Evolutionary conservation across 1,139 yeast species (phyloP).

Genomic region (Kodamaea alishanica): DNA sequence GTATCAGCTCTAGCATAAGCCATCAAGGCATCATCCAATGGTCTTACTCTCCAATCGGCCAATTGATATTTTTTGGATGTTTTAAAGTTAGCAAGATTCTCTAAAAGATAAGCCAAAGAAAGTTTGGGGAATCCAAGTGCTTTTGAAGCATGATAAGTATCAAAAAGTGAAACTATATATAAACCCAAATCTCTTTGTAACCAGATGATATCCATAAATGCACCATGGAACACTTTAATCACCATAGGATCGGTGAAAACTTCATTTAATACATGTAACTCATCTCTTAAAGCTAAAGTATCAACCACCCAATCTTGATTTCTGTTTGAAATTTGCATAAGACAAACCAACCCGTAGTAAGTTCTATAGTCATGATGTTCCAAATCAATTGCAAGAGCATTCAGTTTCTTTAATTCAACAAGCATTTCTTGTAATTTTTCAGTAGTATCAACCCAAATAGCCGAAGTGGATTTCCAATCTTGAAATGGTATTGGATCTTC

Average conservation of each 20-base stretch:
- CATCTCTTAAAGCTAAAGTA: slow-evolving; percentile 70
- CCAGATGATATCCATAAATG: slow-evolving; percentile 97
- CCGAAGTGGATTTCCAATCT: slow-evolving; percentile 63
- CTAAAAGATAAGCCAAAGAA: slow-evolving; percentile 80
- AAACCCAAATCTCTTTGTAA: slow-evolving; percentile 92
- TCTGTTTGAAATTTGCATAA: slow-evolving; percentile 89
- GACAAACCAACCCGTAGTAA: slow-evolving; percentile 83
- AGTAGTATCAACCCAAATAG: slow-evolving; percentile 68
- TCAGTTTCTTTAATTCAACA: slow-evolving; percentile 42
- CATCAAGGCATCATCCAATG: slow-evolving; percentile 70
- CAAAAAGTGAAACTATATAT: slow-evolving; percentile 85
- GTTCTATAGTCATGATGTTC: slow-evolving; percentile 95
- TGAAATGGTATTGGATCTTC: slow-evolving; percentile 52
- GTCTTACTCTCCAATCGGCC: slow-evolving; percentile 96
- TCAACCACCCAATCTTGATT: slow-evolving; percentile 83
- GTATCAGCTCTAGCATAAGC: slow-evolving; percentile 95
- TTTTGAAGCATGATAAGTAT: slow-evolving; percentile 87
- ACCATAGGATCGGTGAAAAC: slow-evolving; percentile 79
- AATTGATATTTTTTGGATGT: slow-evolving; percentile 93
- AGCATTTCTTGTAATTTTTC: slow-evolving; percentile 56
- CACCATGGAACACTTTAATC: slow-evolving; percentile 91
- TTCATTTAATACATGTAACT: slow-evolving; percentile 61
- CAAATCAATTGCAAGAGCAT: slow-evolving; percentile 88
- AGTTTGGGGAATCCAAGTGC: slow-evolving; percentile 75
- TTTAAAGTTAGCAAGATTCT: slow-evolving; percentile 73